Percentiles rank a stretch among this genome's conserved stretches.
These are phyloP conservation scores for Nemania sp. DNA, from an alignment of 2,329 filamentous ascomycete species.

Conservation along the genomic window DNA sequence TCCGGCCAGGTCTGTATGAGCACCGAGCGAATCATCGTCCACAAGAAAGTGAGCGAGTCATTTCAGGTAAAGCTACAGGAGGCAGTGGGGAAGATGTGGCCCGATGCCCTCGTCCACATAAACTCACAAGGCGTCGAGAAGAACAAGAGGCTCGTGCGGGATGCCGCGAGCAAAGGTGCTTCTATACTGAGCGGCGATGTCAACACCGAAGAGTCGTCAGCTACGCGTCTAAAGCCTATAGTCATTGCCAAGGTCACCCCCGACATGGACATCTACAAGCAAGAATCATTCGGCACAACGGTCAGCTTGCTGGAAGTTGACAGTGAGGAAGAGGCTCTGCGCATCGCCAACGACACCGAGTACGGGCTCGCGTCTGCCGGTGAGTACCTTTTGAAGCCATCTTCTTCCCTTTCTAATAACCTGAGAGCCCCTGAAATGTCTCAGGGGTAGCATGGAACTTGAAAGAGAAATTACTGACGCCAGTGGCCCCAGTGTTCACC, in stretches of 20 bases:
- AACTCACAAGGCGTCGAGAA: slow-evolving; percentile 37
- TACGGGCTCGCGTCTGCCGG: slow-evolving; percentile 67
- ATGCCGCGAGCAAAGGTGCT: slow-evolving; percentile 63
- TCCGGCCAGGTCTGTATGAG: slow-evolving; percentile 72
- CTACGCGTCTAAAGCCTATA: slow-evolving; percentile 58
- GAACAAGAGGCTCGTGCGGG: slow-evolving; percentile 50
- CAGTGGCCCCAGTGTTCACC: too few relatives aligned
- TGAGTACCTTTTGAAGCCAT: too few relatives aligned
- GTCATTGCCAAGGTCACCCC: slow-evolving; percentile 64
- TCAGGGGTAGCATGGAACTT: too few relatives aligned
- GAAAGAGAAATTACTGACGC: too few relatives aligned
- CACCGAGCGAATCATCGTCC: slow-evolving; percentile 69
- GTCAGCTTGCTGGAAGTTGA: slow-evolving; percentile 64
- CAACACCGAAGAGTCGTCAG: slow-evolving; percentile 38
- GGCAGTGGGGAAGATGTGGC: slow-evolving; percentile 34
- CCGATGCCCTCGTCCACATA: slow-evolving; percentile 40
- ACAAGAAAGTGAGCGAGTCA: slow-evolving; percentile 55
- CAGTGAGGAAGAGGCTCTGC: slow-evolving; percentile 65
- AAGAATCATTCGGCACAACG: slow-evolving; percentile 69
- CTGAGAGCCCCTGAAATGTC: too few relatives aligned
- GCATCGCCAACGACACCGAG: slow-evolving; percentile 70
- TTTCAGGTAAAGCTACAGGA: slow-evolving; percentile 50
- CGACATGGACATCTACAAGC: slow-evolving; percentile 68
- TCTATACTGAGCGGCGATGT: slow-evolving; percentile 58
- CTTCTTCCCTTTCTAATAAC: too few relatives aligned